Conservation (phyloP, 2,329 filamentous ascomycete genomes). For the Lasiodiplodia theobromae region DNA sequence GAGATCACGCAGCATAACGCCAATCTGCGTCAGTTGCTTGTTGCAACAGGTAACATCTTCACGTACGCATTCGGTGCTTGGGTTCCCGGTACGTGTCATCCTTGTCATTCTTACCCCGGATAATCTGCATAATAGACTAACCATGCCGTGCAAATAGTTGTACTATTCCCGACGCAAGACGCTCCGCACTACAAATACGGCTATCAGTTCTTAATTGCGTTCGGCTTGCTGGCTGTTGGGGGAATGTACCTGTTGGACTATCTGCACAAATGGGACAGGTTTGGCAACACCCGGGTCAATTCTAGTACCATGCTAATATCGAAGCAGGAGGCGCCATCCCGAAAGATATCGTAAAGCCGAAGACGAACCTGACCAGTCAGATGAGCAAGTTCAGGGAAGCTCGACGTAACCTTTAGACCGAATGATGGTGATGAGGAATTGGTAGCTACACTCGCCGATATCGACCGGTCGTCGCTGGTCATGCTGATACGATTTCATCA, state of each 20-base stretch:
- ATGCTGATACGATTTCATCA: too few relatives aligned
- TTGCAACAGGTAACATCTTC: conserved; percentile 18
- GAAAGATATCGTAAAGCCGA: not conserved
- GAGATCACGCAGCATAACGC: conserved; percentile 19
- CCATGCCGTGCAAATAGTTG: not conserved
- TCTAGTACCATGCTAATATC: not conserved
- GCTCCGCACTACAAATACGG: conserved; percentile 21
- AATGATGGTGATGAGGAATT: too few relatives aligned
- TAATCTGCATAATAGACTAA: not conserved
- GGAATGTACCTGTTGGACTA: conserved; percentile 17
- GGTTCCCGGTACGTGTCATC: conserved; percentile 10
- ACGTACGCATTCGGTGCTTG: conserved; percentile 18
- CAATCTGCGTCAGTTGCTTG: conserved; percentile 19
- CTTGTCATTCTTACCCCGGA: not conserved
- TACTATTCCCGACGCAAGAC: conserved; percentile 21
- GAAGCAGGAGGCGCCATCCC: not conserved
- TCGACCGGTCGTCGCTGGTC: too few relatives aligned
- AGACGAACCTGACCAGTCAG: not conserved
- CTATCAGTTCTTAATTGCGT: conserved; percentile 10
- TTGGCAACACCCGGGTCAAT: not conserved
- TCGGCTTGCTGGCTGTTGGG: conserved; percentile 4
- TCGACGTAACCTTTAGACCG: not conserved
- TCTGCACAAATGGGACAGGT: conserved; percentile 10
- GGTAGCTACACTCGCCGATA: too few relatives aligned
- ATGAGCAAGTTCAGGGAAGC: not conserved